Base-by-base conservation (phyloP, 164 flowering plant species). In the Umbellularia californica region DNA sequence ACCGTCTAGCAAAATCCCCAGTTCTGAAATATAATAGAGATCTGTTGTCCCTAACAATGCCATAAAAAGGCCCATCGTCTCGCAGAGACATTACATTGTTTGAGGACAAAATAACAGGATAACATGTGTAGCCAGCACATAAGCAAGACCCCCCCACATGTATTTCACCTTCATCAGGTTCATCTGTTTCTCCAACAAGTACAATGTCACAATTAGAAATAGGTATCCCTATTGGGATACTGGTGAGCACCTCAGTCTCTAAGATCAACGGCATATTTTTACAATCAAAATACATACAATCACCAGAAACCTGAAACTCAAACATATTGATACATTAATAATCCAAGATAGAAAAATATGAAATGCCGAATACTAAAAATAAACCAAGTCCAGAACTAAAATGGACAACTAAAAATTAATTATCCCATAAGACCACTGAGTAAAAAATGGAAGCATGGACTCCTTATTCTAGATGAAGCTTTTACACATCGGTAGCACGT, bases 231-330 rank as follows among this genome's bases (percentile, higher is more conserved):
- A 95, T 90, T 24, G 99, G 99, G 68, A 95, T 91, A 80, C 88
- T 93, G 74, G 83, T 77, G n/a, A 90, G 75, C 41, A 65, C 69
- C 74, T 93, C 88, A 11, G 78, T 80, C 81, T 89, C 88, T 75
- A 93, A 83, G 65, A 95, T 82, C 74, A 2, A 58, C 3, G 90
- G 87, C 84, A 95, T 80, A 75, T 78, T 85, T 79, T 82, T 87
- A 88, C 97, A 95, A 78, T 95, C 94, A 87, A 95, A 95, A 83
- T 88, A 95, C 62, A 90, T 87, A 77, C 99, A 95, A 78, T 95
- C 99, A 30, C 99, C 99, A 69, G 98, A 86, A 28, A 93, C 97
- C 98, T 93, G 74, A 76, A 70, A 77, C 70, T 58, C 64, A 72
- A 35, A 75, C 71, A 11, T 60, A 52, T 33, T 69, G 50, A 72